Percentiles rank a stretch among this genome's conserved stretches.
These are phyloP conservation scores for Protomyces arabidopsidicola DNA, from an alignment of 1,139 yeast genomes.

Conservation along the genomic window DNA sequence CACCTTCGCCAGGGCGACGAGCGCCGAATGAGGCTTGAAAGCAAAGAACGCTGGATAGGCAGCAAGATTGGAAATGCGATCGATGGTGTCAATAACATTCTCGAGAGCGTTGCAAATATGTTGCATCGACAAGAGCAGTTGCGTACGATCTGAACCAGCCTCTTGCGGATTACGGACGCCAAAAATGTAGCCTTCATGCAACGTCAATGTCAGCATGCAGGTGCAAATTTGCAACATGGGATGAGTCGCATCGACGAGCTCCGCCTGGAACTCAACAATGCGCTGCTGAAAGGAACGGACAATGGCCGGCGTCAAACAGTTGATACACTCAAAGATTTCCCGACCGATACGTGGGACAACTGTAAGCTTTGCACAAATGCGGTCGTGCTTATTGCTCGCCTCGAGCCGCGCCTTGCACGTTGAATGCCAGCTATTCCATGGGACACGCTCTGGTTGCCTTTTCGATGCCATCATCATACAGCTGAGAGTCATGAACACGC, in stretches of 20 bases:
- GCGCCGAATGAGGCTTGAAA: background rate
- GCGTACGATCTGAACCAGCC: background rate
- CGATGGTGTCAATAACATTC: background rate
- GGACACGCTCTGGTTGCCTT: background rate
- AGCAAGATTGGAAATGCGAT: background rate
- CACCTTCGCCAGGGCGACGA: background rate
- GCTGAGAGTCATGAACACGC: background rate
- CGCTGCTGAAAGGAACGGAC: background rate
- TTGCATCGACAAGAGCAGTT: background rate
- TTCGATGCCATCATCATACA: background rate
- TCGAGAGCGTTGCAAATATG: background rate
- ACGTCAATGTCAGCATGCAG: background rate
- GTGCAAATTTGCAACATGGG: background rate
- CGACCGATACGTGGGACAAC: background rate
- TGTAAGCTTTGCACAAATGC: background rate
- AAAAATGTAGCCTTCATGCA: background rate
- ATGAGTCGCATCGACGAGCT: background rate
- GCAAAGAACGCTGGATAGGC: background rate
- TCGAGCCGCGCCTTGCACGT: background rate
- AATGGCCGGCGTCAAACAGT: background rate
- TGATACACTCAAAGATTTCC: background rate
- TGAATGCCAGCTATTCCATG: background rate
- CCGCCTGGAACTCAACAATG: background rate
- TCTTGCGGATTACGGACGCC: background rate
- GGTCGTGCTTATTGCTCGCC: background rate